Evolutionary conservation across 169 alveolate genomes (phyloP), one percentile per base, ranked within the genome.

Genomic region (Plasmodium coatneyi): DNA sequence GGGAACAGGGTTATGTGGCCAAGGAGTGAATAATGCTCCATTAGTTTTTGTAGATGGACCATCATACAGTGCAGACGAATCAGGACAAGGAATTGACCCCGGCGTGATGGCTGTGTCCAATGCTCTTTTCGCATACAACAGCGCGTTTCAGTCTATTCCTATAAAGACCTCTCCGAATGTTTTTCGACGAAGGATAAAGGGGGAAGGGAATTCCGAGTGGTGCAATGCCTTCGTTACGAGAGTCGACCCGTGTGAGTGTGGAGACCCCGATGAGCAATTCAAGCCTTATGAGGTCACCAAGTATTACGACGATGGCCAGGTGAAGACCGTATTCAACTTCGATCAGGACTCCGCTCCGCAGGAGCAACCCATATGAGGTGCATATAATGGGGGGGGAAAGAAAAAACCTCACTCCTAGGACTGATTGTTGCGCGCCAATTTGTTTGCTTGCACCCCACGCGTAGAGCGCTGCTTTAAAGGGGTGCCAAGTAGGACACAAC

Each of bases 201-300:
- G 98, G 22, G 98, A 97, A 91, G 82, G 95, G 28, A 83, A 78
- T 41, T 93, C 96, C 41, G 98, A 97, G 80, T 97, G 98, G 98
- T 93, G 97, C 56, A 97, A 97, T 79, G 98, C 98, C 43, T 97
- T 96, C 72, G 93, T 87, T 34, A 92, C 95, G 19, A 80, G 96
- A 36, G 89, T 93, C 22, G 97, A 95, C 83, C 95, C 96, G 5
- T 95, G 95, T 70, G 96, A 92, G 52, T 92, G 96, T 49, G 60
- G 74, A 9, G 83, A 84, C 7, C 93, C 95, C 12, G 95, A 93
- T 41, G 97, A 95, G 46, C 80, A 92, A 22, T 92, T 70, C 79
- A 95, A 92, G 43, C 97, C 97, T 1, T 95, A 93, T 43, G 96
- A 92, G 66, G 94, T 92, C 5, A 92, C 96, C 16, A 83, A 93